Base-by-base conservation (phyloP, 78 protist genomes). In the Creolimax fragrantissima region DNA sequence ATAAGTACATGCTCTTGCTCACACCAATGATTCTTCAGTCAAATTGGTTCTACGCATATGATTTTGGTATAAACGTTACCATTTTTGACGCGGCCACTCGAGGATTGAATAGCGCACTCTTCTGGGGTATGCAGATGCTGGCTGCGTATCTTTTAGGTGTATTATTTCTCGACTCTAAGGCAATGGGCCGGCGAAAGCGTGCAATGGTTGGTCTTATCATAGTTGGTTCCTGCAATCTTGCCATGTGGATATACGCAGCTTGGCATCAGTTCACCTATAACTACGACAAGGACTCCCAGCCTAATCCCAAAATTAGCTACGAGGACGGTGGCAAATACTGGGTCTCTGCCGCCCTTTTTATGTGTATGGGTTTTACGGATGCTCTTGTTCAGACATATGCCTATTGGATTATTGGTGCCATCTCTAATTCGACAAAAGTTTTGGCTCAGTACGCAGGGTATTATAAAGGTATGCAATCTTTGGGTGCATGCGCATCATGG, bases 71-170 rank as follows among this genome's bases (percentile, higher is more conserved):
- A n/a, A 88, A 88, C 44, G 90, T 43, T 36, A 24, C 6, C 35
- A 2, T 88, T 6, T 88, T 43, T 32, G 45, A 32, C 44, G 43
- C 45, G 47, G 44, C 6, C 7, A 32, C 90, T 5, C 47, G 90
- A 5, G 90, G 90, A 6, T n/a, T 88, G 37, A 88, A 88, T 32
- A 88, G 90, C 43, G 67, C 85, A 24, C 35, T 88, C 37, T 88
- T 36, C 67, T 88, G 90, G 90, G 90, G 5, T 36, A 35, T 32
- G 90, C 90, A 88, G 67, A 88, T 88, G 90, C 43, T 88, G 6
- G 90, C 81, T 7, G 90, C 90, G 0, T 88, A 45, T n/a, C 41
- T 11, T 24, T 17, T 88, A 6, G 90, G 90, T 24, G 5, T 1
- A 35, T 35, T 88, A 36, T 88, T 88, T 74, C 67, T 88, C 7